Base-by-base conservation (phyloP, 2,329 filamentous ascomycete species). In the Sphaerulina populicola region DNA sequence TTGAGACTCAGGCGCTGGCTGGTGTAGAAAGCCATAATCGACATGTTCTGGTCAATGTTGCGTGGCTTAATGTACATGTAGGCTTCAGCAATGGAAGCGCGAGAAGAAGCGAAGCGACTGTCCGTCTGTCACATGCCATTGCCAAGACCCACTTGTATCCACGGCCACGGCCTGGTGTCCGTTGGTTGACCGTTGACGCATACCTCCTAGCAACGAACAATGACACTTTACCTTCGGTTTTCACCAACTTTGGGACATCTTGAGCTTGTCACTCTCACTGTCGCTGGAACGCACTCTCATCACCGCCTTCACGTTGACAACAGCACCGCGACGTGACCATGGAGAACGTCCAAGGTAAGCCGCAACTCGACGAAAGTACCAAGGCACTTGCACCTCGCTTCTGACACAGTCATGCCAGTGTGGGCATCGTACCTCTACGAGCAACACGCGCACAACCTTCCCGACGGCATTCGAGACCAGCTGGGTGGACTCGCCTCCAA, bases 1-100 rank as follows among this genome's bases (percentile, higher is more conserved):
- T 85, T 82, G 62, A 86, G 94, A 3, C 88, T 94, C 37, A 91
- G 74, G 11, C 93, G 82, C 69, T 93, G 83, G 47, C 87, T 87
- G 56, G 59, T 27, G 42, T 59, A 51, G 47, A 60, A 36, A 18
- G 44, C 15, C 51, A 51, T 57, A 38, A 35, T 35, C 31, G 31
- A 7, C 31, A 12, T 35, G 31, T 35, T 35, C 2, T 35, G 6
- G 31, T 11, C 12, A 5, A 35, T n/a, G 12, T 11, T 6, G 8
- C 5, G 31, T 35, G 31, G 23, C 4, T 7, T 6, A 4, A 8
- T 33, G 2, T 33, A 10, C 8, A 30, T n/a, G n/a, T n/a, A 18
- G 18, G 18, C 18, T 18, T 3, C 18, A 18, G 18, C 18, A 18
- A 18, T 18, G 18, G 35, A 18, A 42, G 27, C 7, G 6, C 6